Evolutionary conservation across 768 basidiomycete genomes (phyloP).

Genomic region (Clathrus columnatus): DNA sequence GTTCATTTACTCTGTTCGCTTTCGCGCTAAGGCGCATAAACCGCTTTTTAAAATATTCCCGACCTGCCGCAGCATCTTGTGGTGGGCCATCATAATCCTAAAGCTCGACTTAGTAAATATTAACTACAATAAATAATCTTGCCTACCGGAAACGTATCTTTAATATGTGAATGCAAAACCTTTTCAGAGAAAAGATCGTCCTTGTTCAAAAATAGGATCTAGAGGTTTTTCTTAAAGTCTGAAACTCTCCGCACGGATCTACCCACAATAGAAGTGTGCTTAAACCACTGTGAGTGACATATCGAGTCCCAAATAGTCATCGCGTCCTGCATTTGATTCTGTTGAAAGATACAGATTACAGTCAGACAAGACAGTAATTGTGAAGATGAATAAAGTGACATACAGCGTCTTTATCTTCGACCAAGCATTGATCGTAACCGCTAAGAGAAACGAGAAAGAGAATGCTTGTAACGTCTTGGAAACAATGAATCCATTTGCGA

Average conservation of each 20-base stretch:
- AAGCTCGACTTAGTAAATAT: constrained; percentile 1
- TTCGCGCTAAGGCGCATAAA: constrained; percentile 79
- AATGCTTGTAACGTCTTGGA: constrained; percentile 91
- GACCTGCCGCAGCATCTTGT: constrained; percentile 62
- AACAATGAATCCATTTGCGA: constrained; percentile 91
- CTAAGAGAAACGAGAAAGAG: constrained; percentile 86
- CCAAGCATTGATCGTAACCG: constrained; percentile 90
- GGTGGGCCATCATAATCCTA: constrained; percentile 81
- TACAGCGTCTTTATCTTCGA: constrained; percentile 87
- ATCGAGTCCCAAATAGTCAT: constrained; percentile 99
- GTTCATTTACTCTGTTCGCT: constrained; percentile 73
- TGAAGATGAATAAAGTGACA: constrained; percentile 22
- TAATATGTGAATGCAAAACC: constrained; percentile 73
- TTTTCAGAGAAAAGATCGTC: constrained; percentile 88
- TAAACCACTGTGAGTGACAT: constrained; percentile 97
- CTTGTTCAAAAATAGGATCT: constrained; percentile 96
- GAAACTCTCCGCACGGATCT: constrained; percentile 10
- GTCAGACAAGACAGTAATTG: not conserved
- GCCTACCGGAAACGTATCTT: constrained; percentile 78
- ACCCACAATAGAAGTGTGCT: constrained; percentile 82
- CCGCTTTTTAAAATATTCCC: constrained; percentile 84
- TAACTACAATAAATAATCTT: not conserved
- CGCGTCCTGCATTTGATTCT: constrained; percentile 99
- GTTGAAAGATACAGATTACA: constrained; percentile 6
- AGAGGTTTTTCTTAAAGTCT: constrained; percentile 2